Conservation (phyloP, 768 basidiomycete genomes). For the Kwoniella shandongensis region DNA sequence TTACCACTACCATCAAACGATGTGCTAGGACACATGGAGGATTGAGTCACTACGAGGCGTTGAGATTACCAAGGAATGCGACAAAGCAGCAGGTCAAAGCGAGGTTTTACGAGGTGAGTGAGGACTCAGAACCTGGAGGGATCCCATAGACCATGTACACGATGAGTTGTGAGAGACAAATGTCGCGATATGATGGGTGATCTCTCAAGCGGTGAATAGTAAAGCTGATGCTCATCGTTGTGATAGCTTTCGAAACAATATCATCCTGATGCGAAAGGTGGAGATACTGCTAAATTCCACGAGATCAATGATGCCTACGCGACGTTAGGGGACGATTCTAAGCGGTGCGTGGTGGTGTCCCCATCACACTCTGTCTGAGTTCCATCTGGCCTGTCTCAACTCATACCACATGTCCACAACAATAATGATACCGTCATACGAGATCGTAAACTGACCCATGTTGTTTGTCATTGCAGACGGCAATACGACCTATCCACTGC, state of each 20-base stretch:
- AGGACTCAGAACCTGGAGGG: not conserved
- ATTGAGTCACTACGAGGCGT: slow-evolving; percentile 43
- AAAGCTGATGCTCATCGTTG: not conserved
- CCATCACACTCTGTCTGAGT: not conserved
- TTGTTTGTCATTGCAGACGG: slow-evolving; percentile 9
- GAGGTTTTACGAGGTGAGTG: slow-evolving; percentile 52
- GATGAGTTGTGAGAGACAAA: not conserved
- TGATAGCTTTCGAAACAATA: slow-evolving; percentile 48
- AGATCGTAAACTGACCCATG: no score
- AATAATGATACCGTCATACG: no score
- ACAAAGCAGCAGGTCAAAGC: slow-evolving; percentile 52
- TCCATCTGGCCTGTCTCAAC: not conserved
- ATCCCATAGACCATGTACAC: no score
- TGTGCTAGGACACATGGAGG: slow-evolving; percentile 11
- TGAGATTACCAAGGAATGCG: slow-evolving; percentile 36
- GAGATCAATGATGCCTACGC: slow-evolving; percentile 51
- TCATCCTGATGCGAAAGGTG: slow-evolving; percentile 51
- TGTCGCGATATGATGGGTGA: not conserved
- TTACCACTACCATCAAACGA: slow-evolving; percentile 1
- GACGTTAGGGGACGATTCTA: slow-evolving; percentile 46
- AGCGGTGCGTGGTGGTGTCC: slow-evolving; percentile 37
- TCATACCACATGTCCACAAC: no score
- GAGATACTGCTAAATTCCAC: slow-evolving; percentile 43
- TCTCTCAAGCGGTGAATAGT: not conserved
- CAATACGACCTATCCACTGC: slow-evolving; percentile 29